These are phyloP conservation scores for Taphrina betulina DNA, from an alignment of 1,139 yeast species.

Conservation along the genomic window DNA sequence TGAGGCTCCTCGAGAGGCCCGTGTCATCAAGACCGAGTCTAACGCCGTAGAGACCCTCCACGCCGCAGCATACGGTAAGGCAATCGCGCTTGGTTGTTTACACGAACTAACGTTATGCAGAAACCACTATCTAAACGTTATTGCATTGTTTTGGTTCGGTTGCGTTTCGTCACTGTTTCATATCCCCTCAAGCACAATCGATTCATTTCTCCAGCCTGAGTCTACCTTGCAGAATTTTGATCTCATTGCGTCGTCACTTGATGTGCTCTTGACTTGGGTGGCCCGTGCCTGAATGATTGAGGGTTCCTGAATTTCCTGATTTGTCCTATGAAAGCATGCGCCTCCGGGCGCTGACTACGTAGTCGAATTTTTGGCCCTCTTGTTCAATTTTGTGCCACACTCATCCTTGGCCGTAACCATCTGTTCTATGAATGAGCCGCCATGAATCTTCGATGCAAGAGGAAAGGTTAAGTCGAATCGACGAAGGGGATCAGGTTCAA, in stretches of 20 bases:
- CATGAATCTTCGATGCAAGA: too few relatives aligned
- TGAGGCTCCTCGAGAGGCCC: constrained; percentile 92
- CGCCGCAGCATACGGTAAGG: constrained; percentile 99
- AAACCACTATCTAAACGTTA: constrained; percentile 19
- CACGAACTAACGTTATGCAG: background rate
- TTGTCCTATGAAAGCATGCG: too few relatives aligned
- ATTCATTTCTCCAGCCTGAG: background rate
- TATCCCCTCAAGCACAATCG: constrained; percentile 8
- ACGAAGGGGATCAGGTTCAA: too few relatives aligned
- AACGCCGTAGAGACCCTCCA: constrained; percentile 95
- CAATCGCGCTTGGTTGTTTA: constrained; percentile 72
- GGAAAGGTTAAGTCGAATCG: too few relatives aligned
- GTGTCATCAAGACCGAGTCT: constrained; percentile 72
- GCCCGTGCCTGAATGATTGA: too few relatives aligned
- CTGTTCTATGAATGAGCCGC: constrained; percentile 14
- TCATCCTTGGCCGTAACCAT: background rate
- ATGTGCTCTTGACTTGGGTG: background rate
- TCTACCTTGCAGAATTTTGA: background rate
- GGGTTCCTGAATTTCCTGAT: too few relatives aligned
- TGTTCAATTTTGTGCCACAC: too few relatives aligned
- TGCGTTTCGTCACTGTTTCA: background rate
- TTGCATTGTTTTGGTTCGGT: background rate
- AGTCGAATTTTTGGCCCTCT: too few relatives aligned
- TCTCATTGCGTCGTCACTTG: background rate
- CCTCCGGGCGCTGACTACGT: too few relatives aligned